phyloP scores from a whole-genome alignment of 176 grass and related monocot genomes.

The Zea luxurians region DNA sequence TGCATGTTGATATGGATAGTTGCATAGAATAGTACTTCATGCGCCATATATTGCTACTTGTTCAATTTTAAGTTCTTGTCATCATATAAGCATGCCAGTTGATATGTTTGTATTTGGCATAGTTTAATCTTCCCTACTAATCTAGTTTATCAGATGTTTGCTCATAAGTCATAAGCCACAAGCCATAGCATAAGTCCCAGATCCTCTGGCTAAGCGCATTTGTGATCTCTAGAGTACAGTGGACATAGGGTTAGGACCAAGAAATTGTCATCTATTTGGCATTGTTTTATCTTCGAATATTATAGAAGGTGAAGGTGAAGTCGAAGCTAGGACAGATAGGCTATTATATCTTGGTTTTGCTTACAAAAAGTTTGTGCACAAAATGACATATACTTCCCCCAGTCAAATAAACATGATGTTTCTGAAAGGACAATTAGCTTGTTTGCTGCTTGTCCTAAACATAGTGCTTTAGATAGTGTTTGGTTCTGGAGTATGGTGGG shows the following conservation, averaged over 20 bases:
- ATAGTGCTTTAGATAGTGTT: neutral
- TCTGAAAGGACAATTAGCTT: neutral
- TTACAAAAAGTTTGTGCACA: slow-evolving; percentile 8
- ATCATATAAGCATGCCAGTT: slow-evolving; percentile 1
- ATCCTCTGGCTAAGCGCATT: neutral
- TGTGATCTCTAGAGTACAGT: neutral
- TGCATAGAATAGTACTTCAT: neutral
- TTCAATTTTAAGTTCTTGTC: neutral
- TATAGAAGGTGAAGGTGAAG: neutral
- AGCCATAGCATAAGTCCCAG: neutral
- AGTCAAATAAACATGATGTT: neutral
- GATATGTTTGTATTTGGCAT: neutral
- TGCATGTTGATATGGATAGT: neutral
- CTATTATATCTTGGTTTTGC: neutral
- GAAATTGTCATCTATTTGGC: neutral
- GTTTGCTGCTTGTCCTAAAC: neutral
- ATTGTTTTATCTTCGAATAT: neutral
- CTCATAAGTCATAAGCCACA: neutral
- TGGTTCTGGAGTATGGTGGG: too few relatives aligned
- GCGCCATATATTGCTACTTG: neutral
- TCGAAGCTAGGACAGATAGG: neutral
- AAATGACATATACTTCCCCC: neutral
- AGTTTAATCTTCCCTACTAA: neutral
- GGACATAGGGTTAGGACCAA: neutral
- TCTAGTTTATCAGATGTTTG: slow-evolving; percentile 12